Evolutionary conservation across 2,329 filamentous ascomycete species (phyloP), one percentile per base, ranked within the genome.

Genomic region (Botrytis fabae): DNA sequence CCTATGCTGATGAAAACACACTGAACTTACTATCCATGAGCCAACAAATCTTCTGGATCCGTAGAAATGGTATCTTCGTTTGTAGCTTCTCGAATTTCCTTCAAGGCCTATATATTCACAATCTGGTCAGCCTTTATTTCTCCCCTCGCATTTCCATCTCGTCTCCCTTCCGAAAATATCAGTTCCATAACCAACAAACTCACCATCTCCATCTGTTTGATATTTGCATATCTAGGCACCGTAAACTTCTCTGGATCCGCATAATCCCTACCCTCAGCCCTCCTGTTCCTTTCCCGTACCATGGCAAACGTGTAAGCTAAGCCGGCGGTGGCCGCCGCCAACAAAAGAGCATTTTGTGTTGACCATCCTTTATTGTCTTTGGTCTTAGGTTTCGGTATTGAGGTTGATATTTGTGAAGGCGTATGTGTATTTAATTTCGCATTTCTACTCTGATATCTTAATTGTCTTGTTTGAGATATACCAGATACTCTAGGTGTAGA

Each of bases 21-120:
- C 2, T 9, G 22, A 28, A 71, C 69, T 66, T 65, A 71, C 70
- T 90, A 91, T n/a, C 89, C 89, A 77, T 91, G 89, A 7, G 84
- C 83, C 61, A 85, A 84, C 60, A 91, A 82, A 76, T 91, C 89
- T 22, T 91, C 89, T 0, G 88, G 84, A 72, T 91, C 89, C 0
- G 84, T 90, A 16, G 88, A 91, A 57, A 91, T 87, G 63, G 89
- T 85, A 74, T 90, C 88, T 66, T 88, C 85, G 25, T 83, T 78
- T 80, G 72, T 86, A 85, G 79, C 77, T 83, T 75, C 72, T 81
- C 85, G 85, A 72, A 91, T 90, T 75, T 88, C 85, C 61, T 81
- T 78, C 62, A 90, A 81, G 0, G 89, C 88, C 89, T 90, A 74
- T 46, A 63, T 57, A n/a, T 42, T 54, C 32, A 61, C 46, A 51